Evolutionary conservation across 768 basidiomycete species (phyloP), one percentile per base, ranked within the genome.

Genomic region (Leccinum aurantiacum): DNA sequence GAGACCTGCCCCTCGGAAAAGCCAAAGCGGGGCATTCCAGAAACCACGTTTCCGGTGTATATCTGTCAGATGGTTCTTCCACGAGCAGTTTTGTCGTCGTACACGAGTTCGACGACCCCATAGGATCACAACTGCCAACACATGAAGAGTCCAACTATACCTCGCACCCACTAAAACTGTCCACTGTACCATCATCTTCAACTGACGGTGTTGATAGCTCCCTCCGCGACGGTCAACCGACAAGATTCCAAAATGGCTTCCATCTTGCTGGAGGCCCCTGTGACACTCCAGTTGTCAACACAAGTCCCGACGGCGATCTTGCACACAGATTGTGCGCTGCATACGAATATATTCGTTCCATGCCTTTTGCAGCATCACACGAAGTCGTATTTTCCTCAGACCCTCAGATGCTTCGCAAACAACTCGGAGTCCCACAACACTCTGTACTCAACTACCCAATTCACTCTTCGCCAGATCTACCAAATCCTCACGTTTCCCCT

Each of bases 341-440:
- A 49, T 71, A 72, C 51, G 60, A 61, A 10, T 59, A 60, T n/a
- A 69, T 75, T 17, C 65, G 51, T 13, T 62, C 54, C 6, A 67
- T 75, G 71, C 33, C 57, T 5, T 61, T 60, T 31, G 56, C 56
- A 29, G 4, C 59, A 52, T 58, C 67, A 47, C 58, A 53, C 33
- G 47, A 35, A 25, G 55, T 53, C 17, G 22, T 37, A n/a, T 46
- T 71, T 8, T 61, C 73, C 14, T 60, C 63, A n/a, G 68, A 74
- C 17, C 71, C 73, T 48, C 63, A 59, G 53, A 68, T 58, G 10
- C 60, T 64, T 63, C 70, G 60, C 52, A 72, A 69, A 53, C 69
- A 74, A 31, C 60, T 74, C 27, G 72, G 71, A 33, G 60, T 71
- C 8, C 64, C 72, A 19, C 72, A 74, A 27, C 72, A 71, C 49